Percentiles rank a stretch among this genome's conserved stretches.
Evolutionary conservation across 2,329 filamentous ascomycete genomes (phyloP).

Genomic region (Arachnomyces sp.): DNA sequence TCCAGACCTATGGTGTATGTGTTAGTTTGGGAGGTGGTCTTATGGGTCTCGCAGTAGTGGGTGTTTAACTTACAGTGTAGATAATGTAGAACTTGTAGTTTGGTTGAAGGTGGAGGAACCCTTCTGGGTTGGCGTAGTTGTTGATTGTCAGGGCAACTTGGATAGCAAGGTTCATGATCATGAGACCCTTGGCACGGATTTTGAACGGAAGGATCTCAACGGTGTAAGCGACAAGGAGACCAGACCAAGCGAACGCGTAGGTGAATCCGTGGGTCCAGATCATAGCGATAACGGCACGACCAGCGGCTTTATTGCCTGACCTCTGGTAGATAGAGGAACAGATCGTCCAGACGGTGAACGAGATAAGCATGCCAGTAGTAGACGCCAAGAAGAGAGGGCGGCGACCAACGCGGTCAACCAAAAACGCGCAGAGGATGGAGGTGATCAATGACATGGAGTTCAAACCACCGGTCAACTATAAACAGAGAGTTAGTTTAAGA

Average conservation of each 20-base stretch:
- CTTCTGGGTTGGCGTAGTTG: slow-evolving; percentile 20
- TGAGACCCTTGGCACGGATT: slow-evolving; percentile 32
- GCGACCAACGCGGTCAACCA: slow-evolving; percentile 49
- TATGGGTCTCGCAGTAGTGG: slow-evolving; percentile 40
- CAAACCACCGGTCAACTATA: slow-evolving; percentile 46
- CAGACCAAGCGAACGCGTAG: slow-evolving; percentile 24
- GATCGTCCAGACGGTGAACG: slow-evolving; percentile 30
- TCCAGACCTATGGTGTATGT: slow-evolving; percentile 44
- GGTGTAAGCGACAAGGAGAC: slow-evolving; percentile 20
- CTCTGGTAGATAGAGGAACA: slow-evolving; percentile 40
- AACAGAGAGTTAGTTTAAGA: slow-evolving; percentile 16
- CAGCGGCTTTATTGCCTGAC: slow-evolving; percentile 27
- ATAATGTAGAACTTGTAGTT: slow-evolving; percentile 20
- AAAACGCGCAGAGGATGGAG: slow-evolving; percentile 47
- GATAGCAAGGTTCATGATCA: slow-evolving; percentile 36
- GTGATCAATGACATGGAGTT: slow-evolving; percentile 53
- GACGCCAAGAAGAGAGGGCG: slow-evolving; percentile 47
- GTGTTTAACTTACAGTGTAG: slow-evolving; percentile 38
- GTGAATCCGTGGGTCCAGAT: slow-evolving; percentile 31
- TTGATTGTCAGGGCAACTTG: slow-evolving; percentile 47
- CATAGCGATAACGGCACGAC: slow-evolving; percentile 42
- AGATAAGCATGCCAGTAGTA: slow-evolving; percentile 27
- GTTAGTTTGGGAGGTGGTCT: too few relatives aligned
- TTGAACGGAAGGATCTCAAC: slow-evolving; percentile 29
- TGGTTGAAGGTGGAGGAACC: slow-evolving; percentile 15